Percentiles rank a stretch among this genome's conserved stretches.
These are phyloP conservation scores for Grifola frondosa DNA, from an alignment of 1,284 basidiomycete genomes.

Conservation along the genomic window DNA sequence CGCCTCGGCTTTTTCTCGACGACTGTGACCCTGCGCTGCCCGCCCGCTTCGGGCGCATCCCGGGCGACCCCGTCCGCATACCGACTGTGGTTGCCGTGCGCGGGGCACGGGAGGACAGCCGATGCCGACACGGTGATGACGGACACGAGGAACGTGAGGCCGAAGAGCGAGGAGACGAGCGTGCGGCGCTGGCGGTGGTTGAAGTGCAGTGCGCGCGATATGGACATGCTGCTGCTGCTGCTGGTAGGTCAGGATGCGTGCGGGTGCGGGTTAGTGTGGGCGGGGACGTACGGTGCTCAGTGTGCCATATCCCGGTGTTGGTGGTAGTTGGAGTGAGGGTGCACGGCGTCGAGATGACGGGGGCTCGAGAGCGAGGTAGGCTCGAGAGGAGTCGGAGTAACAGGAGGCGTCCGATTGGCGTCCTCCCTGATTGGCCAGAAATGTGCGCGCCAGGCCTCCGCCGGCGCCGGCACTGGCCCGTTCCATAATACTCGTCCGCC, in stretches of 20 bases:
- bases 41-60: conserved; percentile 8
- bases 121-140: conserved; percentile 80
- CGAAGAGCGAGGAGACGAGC: conserved; percentile 76
- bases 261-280: background rate
- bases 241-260: background rate
- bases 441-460: conserved; percentile 4
- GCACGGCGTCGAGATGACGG: conserved; percentile 7
- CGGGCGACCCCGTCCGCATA: conserved; percentile 51
- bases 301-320: conserved; percentile 19
- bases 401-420: conserved; percentile 14
- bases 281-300: conserved; percentile 15
- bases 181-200: conserved; percentile 62
- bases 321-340: conserved; percentile 5
- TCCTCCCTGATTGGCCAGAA: conserved; percentile 17
- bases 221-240: conserved; percentile 45
- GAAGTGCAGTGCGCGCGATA: conserved; percentile 58
- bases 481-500: conserved; percentile 8
- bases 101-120: conserved; percentile 75
- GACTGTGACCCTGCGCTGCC: conserved; percentile 38
- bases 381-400: too few species aligned
- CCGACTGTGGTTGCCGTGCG: conserved; percentile 50
- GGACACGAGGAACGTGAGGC: conserved; percentile 72
- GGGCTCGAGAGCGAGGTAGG: conserved; percentile 7
- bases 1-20: conserved; percentile 65
- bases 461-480: background rate